Percentiles rank a stretch among this genome's conserved stretches.
Conservation (phyloP, 331 rosid genomes). For the Stylosanthes scabra region DNA sequence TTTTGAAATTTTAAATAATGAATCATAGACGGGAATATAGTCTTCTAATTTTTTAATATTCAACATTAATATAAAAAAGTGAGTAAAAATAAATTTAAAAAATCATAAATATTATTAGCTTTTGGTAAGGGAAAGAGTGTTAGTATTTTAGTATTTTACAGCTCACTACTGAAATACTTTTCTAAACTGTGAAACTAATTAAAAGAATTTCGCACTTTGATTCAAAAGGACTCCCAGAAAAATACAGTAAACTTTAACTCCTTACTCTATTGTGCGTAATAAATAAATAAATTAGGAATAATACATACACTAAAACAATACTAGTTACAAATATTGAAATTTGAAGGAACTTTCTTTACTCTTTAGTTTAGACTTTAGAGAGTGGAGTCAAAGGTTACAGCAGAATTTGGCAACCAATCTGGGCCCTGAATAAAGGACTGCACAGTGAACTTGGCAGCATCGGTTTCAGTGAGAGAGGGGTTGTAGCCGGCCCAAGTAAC, state of each 20-base stretch:
- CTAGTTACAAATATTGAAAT: background rate
- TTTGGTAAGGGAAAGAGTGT: background rate
- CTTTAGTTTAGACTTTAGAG: slow-evolving; percentile 36
- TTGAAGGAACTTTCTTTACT: no score
- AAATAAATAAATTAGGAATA: background rate
- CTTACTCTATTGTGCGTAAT: background rate
- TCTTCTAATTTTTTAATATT: no score
- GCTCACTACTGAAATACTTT: background rate
- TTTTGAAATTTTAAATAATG: no score
- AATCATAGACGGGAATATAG: no score
- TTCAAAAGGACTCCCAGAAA: background rate
- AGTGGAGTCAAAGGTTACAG: slow-evolving; percentile 46
- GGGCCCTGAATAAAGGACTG: slow-evolving; percentile 63
- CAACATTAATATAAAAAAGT: no score
- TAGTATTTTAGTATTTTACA: background rate
- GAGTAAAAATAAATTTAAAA: background rate
- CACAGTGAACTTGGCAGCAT: slow-evolving; percentile 57
- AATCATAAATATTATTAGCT: background rate
- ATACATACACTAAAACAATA: background rate
- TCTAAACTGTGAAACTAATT: background rate
- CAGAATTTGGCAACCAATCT: slow-evolving; percentile 63
- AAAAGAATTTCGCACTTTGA: slow-evolving; percentile 16
- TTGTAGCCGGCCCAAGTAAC: slow-evolving; percentile 75
- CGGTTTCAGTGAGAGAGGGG: slow-evolving; percentile 45
- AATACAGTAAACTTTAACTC: no score